These are phyloP conservation scores for Aurantiochytrium sp. DNA, from an alignment of 108 stramenopile species.

Conservation along the genomic window DNA sequence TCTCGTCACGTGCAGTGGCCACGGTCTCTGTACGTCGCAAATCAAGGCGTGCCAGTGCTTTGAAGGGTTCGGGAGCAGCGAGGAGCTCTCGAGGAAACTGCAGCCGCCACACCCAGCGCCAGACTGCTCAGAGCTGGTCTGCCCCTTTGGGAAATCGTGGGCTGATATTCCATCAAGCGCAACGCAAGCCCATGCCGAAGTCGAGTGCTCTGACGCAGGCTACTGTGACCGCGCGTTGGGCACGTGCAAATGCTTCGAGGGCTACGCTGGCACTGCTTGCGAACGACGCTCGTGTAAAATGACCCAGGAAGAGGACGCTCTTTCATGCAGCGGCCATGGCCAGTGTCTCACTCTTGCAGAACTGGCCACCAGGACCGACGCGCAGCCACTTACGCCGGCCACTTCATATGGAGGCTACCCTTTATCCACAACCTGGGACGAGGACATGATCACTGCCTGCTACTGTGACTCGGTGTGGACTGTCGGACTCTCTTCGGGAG, in stretches of 20 bases:
- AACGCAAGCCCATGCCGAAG: slow-evolving; percentile 33
- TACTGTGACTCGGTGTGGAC: slow-evolving; percentile 54
- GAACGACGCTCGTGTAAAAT: neutral
- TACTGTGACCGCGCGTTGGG: slow-evolving; percentile 42
- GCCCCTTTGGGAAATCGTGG: slow-evolving; percentile 33
- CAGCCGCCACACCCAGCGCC: neutral
- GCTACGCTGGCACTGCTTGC: slow-evolving; percentile 50
- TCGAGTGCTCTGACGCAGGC: slow-evolving; percentile 51
- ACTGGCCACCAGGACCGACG: slow-evolving; percentile 32
- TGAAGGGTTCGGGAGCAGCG: slow-evolving; percentile 38
- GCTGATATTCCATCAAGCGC: slow-evolving; percentile 38
- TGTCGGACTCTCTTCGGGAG: slow-evolving; percentile 41
- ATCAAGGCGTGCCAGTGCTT: slow-evolving; percentile 45
- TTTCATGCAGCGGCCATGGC: slow-evolving; percentile 48
- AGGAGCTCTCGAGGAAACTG: neutral
- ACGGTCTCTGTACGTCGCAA: slow-evolving; percentile 38
- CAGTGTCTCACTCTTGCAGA: slow-evolving; percentile 42
- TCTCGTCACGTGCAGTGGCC: slow-evolving; percentile 41
- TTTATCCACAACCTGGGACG: slow-evolving; percentile 49
- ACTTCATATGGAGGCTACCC: slow-evolving; percentile 40
- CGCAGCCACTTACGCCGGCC: slow-evolving; percentile 33
- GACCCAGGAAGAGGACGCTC: slow-evolving; percentile 38
- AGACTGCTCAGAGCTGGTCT: slow-evolving; percentile 3
- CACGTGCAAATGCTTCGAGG: slow-evolving; percentile 43
- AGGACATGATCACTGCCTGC: slow-evolving; percentile 55